These are phyloP conservation scores for Cerioporus squamosus DNA, from an alignment of 1,284 basidiomycete genomes.

Conservation along the genomic window DNA sequence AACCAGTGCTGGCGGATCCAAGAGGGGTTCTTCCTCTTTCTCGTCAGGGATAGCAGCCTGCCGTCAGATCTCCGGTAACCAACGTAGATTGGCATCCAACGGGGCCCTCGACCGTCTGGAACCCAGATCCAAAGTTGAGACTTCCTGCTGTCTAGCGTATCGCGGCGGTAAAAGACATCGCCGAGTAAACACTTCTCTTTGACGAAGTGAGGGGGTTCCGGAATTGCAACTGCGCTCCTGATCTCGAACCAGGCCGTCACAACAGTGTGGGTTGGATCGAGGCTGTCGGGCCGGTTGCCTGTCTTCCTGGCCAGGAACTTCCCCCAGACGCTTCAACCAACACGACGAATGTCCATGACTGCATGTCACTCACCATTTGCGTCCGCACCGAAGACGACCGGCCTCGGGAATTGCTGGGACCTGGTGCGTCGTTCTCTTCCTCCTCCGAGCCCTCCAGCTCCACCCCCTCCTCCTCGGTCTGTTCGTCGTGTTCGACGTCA, in stretches of 20 bases:
- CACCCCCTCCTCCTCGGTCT: too few relatives aligned
- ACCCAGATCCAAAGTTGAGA: neutral
- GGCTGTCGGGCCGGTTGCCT: neutral
- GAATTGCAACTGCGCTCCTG: neutral
- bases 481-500: too few relatives aligned
- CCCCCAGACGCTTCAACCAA: neutral
- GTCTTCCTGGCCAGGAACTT: neutral
- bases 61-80: too few relatives aligned
- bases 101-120: too few relatives aligned
- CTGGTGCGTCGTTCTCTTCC: too few relatives aligned
- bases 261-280: neutral
- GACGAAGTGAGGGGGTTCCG: neutral
- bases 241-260: neutral
- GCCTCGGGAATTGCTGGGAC: too few relatives aligned
- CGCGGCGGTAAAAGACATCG: neutral
- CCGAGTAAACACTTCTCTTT: neutral
- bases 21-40: too few relatives aligned
- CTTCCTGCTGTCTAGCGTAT: neutral
- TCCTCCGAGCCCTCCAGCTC: too few relatives aligned
- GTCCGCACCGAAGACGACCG: too few relatives aligned
- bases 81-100: too few relatives aligned
- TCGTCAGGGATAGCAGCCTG: too few relatives aligned
- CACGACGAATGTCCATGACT: neutral
- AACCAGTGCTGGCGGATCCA: too few relatives aligned
- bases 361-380: neutral